Conservation (phyloP, 2,329 filamentous ascomycete species). For the Didymella pomorum region DNA sequence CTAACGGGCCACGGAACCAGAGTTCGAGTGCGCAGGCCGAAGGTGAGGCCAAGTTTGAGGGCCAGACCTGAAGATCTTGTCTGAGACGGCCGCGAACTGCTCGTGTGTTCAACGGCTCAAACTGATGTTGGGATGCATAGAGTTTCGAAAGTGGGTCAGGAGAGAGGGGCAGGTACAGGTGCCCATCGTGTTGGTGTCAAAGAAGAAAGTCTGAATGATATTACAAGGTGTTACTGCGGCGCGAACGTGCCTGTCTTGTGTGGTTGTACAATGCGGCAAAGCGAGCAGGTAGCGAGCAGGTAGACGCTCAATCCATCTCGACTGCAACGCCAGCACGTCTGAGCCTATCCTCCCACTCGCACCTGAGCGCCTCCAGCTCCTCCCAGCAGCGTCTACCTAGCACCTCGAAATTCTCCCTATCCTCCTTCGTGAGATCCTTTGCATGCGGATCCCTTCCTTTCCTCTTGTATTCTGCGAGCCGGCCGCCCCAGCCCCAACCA, state of each 20-base stretch:
- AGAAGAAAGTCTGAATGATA: neutral
- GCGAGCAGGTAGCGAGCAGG: too few species aligned
- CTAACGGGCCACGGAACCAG: conserved; percentile 6
- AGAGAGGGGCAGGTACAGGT: neutral
- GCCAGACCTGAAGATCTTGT: neutral
- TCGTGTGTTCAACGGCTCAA: neutral
- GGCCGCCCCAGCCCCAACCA: conserved; percentile 77
- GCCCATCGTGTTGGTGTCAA: neutral
- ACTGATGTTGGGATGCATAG: neutral
- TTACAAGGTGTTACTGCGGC: conserved; percentile 5
- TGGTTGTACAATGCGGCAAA: neutral
- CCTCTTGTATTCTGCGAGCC: conserved; percentile 59
- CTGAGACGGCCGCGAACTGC: neutral
- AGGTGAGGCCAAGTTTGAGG: neutral
- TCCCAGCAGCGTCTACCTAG: conserved; percentile 70
- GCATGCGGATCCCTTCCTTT: conserved; percentile 66
- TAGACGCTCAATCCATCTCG: conserved; percentile 33
- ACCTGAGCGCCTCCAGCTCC: conserved; percentile 75
- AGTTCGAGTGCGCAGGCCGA: conserved; percentile 1
- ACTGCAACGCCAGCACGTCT: conserved; percentile 49
- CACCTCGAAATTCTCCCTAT: conserved; percentile 67
- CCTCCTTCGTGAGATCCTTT: conserved; percentile 67
- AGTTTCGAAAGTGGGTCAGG: neutral
- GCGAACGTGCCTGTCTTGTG: conserved; percentile 1
- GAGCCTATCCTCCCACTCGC: conserved; percentile 64